Percentiles rank a stretch among this genome's conserved stretches.
Evolutionary conservation across 1,284 basidiomycete genomes (phyloP).

Genomic region (Ustilago crameri): DNA sequence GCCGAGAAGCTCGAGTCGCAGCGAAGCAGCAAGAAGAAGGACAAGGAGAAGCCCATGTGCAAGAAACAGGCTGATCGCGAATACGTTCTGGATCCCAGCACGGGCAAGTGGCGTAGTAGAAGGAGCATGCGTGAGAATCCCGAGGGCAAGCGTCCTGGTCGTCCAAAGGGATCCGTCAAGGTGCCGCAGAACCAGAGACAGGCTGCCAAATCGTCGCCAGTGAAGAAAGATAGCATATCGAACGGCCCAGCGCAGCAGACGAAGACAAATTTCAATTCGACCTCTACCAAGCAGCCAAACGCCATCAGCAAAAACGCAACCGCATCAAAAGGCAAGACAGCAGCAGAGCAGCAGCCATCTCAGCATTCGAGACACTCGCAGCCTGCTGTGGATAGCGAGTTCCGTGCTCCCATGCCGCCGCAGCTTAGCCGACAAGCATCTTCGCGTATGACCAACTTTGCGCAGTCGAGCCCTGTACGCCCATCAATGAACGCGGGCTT

Average conservation of each 20-base stretch:
- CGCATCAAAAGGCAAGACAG: neutral
- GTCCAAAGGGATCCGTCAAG: constrained; percentile 49
- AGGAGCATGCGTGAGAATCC: constrained; percentile 58
- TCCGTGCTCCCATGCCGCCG: constrained; percentile 22
- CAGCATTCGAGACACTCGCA: neutral
- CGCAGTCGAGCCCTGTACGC: constrained; percentile 53
- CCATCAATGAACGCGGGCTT: constrained; percentile 33
- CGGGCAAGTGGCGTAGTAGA: constrained; percentile 51
- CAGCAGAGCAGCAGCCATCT: neutral
- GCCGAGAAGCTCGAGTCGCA: constrained; percentile 39
- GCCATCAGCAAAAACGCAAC: constrained; percentile 5
- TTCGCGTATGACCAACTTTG: constrained; percentile 29
- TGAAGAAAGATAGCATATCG: constrained; percentile 11
- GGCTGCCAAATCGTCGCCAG: constrained; percentile 15
- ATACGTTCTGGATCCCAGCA: constrained; percentile 39
- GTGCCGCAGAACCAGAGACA: constrained; percentile 21
- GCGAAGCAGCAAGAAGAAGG: constrained; percentile 38
- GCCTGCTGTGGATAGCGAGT: constrained; percentile 1
- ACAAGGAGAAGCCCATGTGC: constrained; percentile 32
- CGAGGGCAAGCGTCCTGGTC: constrained; percentile 38
- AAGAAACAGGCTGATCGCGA: constrained; percentile 46
- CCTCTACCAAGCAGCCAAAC: constrained; percentile 11
- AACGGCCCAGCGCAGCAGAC: constrained; percentile 5
- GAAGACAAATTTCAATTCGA: neutral
- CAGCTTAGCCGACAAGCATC: constrained; percentile 14